phyloP scores from a whole-genome alignment of 495 filamentous ascomycete genomes.

The Bathelium albidoporum region DNA sequence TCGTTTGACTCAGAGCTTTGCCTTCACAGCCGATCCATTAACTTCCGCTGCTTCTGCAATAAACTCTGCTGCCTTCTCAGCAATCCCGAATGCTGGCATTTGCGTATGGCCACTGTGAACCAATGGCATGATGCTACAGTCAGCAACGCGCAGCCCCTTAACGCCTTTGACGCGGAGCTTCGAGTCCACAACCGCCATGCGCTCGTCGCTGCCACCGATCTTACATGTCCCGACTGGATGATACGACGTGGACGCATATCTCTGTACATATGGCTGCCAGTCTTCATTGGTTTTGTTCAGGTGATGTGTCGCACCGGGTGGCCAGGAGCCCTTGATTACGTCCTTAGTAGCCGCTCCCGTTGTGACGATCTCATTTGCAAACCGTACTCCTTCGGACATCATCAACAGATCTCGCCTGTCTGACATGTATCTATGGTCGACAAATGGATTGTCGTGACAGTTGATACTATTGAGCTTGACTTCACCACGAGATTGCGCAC shows the following conservation, averaged over 20 bases:
- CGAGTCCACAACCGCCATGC: slow-evolving; percentile 45
- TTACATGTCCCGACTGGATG: slow-evolving; percentile 45
- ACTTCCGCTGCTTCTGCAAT: slow-evolving; percentile 21
- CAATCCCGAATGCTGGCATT: slow-evolving; percentile 50
- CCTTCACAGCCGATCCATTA: neutral
- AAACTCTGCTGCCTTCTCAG: slow-evolving; percentile 47
- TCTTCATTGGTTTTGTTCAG: slow-evolving; percentile 38
- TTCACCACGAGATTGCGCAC: slow-evolving; percentile 29
- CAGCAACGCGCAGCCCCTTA: slow-evolving; percentile 42
- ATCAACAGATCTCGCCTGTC: slow-evolving; percentile 41
- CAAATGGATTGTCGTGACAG: slow-evolving; percentile 34
- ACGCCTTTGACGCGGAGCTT: slow-evolving; percentile 45
- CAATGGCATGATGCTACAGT: slow-evolving; percentile 49
- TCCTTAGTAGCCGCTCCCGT: slow-evolving; percentile 44
- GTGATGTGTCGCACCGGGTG: slow-evolving; percentile 36
- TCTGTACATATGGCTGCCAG: slow-evolving; percentile 40
- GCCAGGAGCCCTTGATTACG: slow-evolving; percentile 46
- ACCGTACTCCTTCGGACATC: slow-evolving; percentile 40
- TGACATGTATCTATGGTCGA: slow-evolving; percentile 42
- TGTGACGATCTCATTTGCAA: slow-evolving; percentile 46
- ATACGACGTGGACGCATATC: slow-evolving; percentile 46
- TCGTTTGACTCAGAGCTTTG: neutral
- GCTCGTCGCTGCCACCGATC: slow-evolving; percentile 40
- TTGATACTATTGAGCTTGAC: slow-evolving; percentile 32
- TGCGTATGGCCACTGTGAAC: slow-evolving; percentile 50